These are phyloP conservation scores for Blastobotrys malaysiensis DNA, from an alignment of 1,139 yeast genomes.

Conservation along the genomic window DNA sequence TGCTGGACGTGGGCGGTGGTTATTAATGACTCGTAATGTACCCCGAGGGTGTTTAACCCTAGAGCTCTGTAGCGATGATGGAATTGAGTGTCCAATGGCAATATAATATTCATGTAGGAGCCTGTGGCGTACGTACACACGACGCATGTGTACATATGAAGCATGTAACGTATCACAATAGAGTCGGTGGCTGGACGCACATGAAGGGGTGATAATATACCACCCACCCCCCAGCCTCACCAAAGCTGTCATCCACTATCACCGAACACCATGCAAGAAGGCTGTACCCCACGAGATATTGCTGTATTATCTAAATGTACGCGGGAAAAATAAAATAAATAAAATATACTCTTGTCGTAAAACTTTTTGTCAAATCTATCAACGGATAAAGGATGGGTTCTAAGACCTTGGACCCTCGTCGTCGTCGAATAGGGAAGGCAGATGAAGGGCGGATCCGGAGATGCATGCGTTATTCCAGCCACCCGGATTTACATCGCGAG, in stretches of 20 bases:
- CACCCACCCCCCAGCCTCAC: background rate
- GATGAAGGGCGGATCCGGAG: background rate
- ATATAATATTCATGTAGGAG: too few species aligned
- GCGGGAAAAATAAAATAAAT: too few species aligned
- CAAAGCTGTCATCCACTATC: background rate
- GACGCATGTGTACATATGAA: background rate
- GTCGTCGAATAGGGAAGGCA: background rate
- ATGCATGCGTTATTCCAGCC: background rate
- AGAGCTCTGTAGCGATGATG: too few species aligned
- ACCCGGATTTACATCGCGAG: background rate
- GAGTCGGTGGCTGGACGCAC: background rate
- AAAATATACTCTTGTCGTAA: too few species aligned
- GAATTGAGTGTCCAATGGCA: too few species aligned
- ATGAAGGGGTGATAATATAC: background rate
- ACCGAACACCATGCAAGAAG: background rate
- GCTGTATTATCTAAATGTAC: too few species aligned
- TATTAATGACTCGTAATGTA: background rate
- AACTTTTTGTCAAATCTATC: too few species aligned
- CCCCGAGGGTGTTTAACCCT: too few species aligned
- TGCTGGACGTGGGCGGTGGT: too few species aligned
- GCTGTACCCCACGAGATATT: too few species aligned
- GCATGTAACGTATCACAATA: background rate
- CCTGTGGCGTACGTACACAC: background rate
- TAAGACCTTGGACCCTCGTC: background rate
- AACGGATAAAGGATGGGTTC: too few species aligned